Evolutionary conservation across 768 basidiomycete genomes (phyloP), one percentile per base, ranked within the genome.

Genomic region (Phylloporus arenicola): DNA sequence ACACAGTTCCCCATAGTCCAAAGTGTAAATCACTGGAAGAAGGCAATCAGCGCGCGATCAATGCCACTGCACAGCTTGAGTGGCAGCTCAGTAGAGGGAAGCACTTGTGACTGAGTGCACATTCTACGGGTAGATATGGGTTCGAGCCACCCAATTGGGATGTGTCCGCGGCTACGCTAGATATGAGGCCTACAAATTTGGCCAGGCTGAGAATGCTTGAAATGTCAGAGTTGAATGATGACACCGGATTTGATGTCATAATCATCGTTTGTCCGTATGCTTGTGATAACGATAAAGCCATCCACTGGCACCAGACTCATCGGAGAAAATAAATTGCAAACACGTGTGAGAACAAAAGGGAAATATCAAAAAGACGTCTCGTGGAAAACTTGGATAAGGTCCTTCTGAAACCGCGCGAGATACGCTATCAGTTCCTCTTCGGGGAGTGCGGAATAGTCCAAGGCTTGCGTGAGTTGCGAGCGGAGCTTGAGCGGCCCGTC

Each of bases 391-490:
- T 74, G 76, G 19, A 83, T 79, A 46, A 88, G 78, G 45, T 88
- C 84, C 51, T 71, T 78, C 63, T 92, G 90, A 57, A 92, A 77
- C 22, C 80, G 74, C 43, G 74, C 72, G 34, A 92, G 71, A 61
- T 89, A 89, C 3, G 71, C 69, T 16, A 80, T 63, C 1, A 92
- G 70, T 41, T 89, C 89, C 52, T 75, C 74, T 47, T 86, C 82
- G 1, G 88, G 87, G 27, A 92, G 75, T 3, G 82, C 74, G 16
- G 89, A 88, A 57, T 90, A 72, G 25, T 87, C 80, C 35, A 81
- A 67, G 0, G 82, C 85, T 68, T 93, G 88, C 1, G 70, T 78
- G 14, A 93, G 78, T 59, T 91, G 86, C 0, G 84, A 83, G 47
- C 78, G 77, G 35, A 91, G 77, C 87, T 90, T 59, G n/a, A 33